Percentiles rank a stretch among this genome's conserved stretches.
These are phyloP conservation scores for Gossypium davidsonii DNA, from an alignment of 441 rosid genomes.

Conservation along the genomic window DNA sequence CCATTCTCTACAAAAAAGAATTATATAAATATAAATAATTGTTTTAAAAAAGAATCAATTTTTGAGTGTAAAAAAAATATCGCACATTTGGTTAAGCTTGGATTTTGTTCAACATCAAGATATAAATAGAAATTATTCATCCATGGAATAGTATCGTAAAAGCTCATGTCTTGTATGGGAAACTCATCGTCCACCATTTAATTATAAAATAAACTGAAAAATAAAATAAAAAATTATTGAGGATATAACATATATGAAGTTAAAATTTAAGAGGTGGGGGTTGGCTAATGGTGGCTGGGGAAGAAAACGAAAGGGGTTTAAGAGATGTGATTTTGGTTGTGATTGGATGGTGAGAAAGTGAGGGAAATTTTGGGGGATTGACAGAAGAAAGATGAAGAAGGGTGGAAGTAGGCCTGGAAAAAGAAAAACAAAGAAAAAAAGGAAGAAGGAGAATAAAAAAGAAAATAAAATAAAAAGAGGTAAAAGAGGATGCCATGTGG, in stretches of 20 bases:
- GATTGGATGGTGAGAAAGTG: too few relatives aligned
- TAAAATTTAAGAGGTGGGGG: not conserved
- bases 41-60: too few relatives aligned
- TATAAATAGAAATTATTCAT: not conserved
- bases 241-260: not conserved
- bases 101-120: not conserved
- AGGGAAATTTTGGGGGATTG: too few relatives aligned
- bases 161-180: constrained; percentile 3
- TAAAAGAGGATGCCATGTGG: too few relatives aligned
- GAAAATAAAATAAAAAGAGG: too few relatives aligned
- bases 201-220: not conserved
- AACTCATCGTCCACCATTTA: constrained; percentile 8
- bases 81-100: constrained; percentile 24
- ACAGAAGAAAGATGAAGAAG: too few relatives aligned
- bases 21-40: not conserved
- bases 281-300: too few relatives aligned
- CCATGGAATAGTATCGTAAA: constrained; percentile 10
- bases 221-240: not conserved
- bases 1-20: not conserved
- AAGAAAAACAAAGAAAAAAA: too few relatives aligned
- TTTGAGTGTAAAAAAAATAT: not conserved
- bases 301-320: too few relatives aligned
- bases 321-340: too few relatives aligned
- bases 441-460: too few relatives aligned
- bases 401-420: too few relatives aligned